Evolutionary conservation across 228 moss, liverwort and hornwort species (phyloP), one percentile per base, ranked within the genome.

Genomic region (Sphagnum magellanicum): DNA sequence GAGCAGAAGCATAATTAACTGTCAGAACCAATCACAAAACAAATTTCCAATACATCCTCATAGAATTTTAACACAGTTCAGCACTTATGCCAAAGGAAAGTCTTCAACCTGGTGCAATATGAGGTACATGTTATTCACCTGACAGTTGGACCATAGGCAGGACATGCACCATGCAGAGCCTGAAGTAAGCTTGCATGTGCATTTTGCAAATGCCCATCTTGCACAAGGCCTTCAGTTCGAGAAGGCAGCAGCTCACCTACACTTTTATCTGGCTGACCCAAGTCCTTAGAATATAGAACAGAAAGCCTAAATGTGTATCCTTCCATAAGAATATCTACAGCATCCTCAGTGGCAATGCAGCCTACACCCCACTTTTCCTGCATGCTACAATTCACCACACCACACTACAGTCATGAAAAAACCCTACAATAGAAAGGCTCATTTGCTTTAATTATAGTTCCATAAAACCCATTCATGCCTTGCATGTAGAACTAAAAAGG

Each of bases 81-180:
- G 46, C 9, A 12, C 4, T 64, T 32, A 32, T 32, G 32, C 32
- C 32, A 32, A 32, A 32, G 32, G 32, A 32, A 32, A 32, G 3
- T 32, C 32, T 32, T 32, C 32, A 32, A 32, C 32, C 32, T 32
- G 3, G 32, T 32, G 32, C 32, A 32, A 32, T 32, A 32, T 32
- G 32, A 32, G 32, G 32, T 32, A 32, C 2, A 32, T 32, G 32
- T 32, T 32, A 32, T 52, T 60, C 50, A 83, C 83, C 98, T 87
- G 60, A 98, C 98, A 66, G 75, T 92, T 5, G 94, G 90, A 46
- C 94, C 90, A 79, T 83, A 98, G 7, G 87, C 98, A 50, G 87
- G 81, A 74, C 88, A 79, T 15, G 74, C 58, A 47, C 90, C 89
- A 67, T 98, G 86, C 73, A 98, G 81, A 50, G 94, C 92, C 64